Base-by-base conservation (phyloP, 192 early-diverging fungal genomes). In the Coemansia sp. region DNA sequence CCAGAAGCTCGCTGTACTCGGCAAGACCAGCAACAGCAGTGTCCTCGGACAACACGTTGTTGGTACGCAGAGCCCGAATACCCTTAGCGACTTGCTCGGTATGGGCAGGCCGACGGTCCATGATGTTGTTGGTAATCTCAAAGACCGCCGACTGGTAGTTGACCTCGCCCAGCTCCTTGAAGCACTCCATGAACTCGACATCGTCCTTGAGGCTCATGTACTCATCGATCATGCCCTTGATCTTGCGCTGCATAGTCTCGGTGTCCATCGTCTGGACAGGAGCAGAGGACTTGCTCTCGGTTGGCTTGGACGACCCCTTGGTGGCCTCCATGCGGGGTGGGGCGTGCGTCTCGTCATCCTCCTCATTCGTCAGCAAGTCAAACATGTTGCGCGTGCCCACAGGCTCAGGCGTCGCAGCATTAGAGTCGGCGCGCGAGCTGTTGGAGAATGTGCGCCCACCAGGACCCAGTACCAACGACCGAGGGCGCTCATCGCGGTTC, bases 161-260 rank as follows among this genome's bases (percentile, higher is more conserved):
- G 70, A 77, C 76, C 63, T 88, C 87, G 46, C 85, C 86, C 49
- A 93, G 77, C 70, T 93, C 93, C 85, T 93, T 89, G 63, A 92
- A 78, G 69, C 90, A 89, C 55, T 80, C 77, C 49, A 88, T 70
- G 36, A 93, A 74, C 78, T 95, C 93, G 43, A 76, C 59, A 40
- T 89, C 84, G 72, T 85, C 80, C 72, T 78, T 81, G 41, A 91
- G 68, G 9, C 82, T 74, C 57, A 88, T 67, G 71, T 87, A 94
- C 79, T 93, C 91, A 54, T 84, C 73, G 27, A 92, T 60, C 49
- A 89, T 83, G 51, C 89, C 87, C 46, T 82, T 76, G 71, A 88
- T 70, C 78, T 77, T 80, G 72, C 75, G 74, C 72, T 80, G 68
- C 13, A 85, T 43, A 36, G 87, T 89, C 69, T 68, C 80, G 65